Evolutionary conservation across 2,329 filamentous ascomycete genomes (phyloP).

Genomic region (Fusarium sp.): DNA sequence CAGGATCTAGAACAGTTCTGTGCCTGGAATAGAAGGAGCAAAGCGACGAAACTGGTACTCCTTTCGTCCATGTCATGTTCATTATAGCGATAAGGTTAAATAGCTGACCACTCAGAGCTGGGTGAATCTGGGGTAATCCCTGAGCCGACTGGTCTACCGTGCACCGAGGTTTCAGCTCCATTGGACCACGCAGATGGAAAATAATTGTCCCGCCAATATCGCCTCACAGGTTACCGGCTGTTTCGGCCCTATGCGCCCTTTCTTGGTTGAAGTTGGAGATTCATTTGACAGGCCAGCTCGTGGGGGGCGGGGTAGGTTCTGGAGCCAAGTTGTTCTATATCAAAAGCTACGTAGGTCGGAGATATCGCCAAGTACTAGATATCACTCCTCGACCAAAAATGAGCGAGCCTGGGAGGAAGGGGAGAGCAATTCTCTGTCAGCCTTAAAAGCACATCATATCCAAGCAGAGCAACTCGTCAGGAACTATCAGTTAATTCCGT

Average conservation of each 20-base stretch:
- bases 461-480: neutral
- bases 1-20: constrained; percentile 43
- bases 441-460: neutral
- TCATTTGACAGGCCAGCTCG: constrained; percentile 7
- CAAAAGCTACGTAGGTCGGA: neutral
- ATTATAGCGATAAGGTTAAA: constrained; percentile 2
- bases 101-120: neutral
- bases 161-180: constrained; percentile 1
- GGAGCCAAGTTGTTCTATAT: neutral
- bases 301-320: constrained; percentile 19
- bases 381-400: neutral
- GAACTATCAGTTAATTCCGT: neutral
- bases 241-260: constrained; percentile 2
- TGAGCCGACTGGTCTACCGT: constrained; percentile 2
- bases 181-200: constrained; percentile 10
- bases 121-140: constrained; percentile 14
- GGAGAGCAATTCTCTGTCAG: neutral
- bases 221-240: neutral
- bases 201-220: constrained; percentile 4
- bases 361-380: neutral
- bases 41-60: constrained; percentile 29
- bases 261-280: constrained; percentile 20
- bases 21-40: constrained; percentile 52
- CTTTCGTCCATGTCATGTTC: neutral
- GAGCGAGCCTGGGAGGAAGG: neutral